Evolutionary conservation across 257 asterid species (phyloP), one percentile per base, ranked within the genome.

Genomic region (Mitragyna speciosa): DNA sequence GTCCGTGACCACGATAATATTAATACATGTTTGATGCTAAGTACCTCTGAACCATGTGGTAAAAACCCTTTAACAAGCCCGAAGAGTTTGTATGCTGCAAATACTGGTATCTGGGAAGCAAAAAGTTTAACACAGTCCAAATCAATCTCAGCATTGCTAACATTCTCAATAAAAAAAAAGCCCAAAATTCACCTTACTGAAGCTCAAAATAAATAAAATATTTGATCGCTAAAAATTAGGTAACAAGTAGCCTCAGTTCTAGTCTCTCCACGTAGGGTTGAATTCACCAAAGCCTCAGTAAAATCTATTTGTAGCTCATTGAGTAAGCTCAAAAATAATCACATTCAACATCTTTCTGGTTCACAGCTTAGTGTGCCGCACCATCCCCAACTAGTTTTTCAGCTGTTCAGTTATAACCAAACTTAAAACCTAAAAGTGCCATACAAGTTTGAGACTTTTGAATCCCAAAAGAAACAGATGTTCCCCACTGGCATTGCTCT

Each of bases 51-150:
- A 73, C 97, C 97, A 58, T 77, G 84, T 6, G 97, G 84, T 81
- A 95, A 30, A 86, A 93, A 89, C 24, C 97, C 98, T 87, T 82
- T 95, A 76, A 89, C 85, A 79, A 95, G 89, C 80, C 97, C 97
- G 7, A 87, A 95, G 58, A 92, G 92, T 66, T 92, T 87, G 88
- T 95, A 95, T 7, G 91, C 97, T 6, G 96, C 97, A 73, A 93
- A 95, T 36, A 89, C 97, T 16, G 99, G 99, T 70, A 95, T 93
- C 99, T 95, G 89, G 89, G 52, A 80, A 58, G 81, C 67, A 69
- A 82, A 69, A 61, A 59, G 28, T 63, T 11, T 63, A 63, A 61
- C 8, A 30, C 67, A 63, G 22, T 72, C 41, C 43, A 71, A 45
- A 6, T 59, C 30, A 39, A 68, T 14, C 70, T 41, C 70, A 19